Conservation (phyloP, 1,284 basidiomycete genomes). For the Fomitopsis betulina region DNA sequence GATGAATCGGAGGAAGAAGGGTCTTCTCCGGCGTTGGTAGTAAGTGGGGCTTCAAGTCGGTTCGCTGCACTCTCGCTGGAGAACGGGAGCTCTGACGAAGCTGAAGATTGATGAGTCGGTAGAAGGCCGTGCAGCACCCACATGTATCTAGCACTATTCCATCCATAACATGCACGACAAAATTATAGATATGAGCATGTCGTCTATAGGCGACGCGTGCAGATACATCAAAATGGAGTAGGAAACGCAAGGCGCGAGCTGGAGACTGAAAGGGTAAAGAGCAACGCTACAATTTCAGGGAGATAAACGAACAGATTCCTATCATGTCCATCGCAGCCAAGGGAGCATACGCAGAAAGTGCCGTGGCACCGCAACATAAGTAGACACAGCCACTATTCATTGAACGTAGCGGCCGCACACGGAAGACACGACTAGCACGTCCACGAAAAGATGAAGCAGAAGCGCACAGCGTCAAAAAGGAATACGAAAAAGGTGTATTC, state of each 20-base stretch:
- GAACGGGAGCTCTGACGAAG: constrained; percentile 2
- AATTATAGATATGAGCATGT: background rate
- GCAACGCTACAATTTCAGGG: background rate
- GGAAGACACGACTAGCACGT: constrained; percentile 2
- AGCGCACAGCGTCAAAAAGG: background rate
- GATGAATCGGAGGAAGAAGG: constrained; percentile 18
- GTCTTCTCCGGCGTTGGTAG: background rate
- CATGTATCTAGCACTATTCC: too few species aligned
- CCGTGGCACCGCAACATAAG: background rate
- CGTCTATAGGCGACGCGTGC: background rate
- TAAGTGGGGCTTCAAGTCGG: constrained; percentile 9
- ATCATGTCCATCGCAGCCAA: background rate
- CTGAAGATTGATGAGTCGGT: background rate
- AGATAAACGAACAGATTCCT: background rate
- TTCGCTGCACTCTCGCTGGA: constrained; percentile 21
- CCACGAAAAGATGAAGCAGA: constrained; percentile 13
- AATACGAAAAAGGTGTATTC: constrained; percentile 3
- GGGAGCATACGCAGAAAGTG: background rate
- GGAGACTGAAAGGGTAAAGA: too few species aligned
- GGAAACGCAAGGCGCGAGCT: too few species aligned
- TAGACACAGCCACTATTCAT: background rate
- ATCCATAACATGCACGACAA: background rate
- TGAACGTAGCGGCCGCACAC: background rate
- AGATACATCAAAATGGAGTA: background rate
- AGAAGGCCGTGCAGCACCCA: too few species aligned